A percentile compares a stretch with the other conserved stretches of the same genome.
phyloP scores from a whole-genome alignment of 2,329 filamentous ascomycete species.

The Pseudocercospora ulei region DNA sequence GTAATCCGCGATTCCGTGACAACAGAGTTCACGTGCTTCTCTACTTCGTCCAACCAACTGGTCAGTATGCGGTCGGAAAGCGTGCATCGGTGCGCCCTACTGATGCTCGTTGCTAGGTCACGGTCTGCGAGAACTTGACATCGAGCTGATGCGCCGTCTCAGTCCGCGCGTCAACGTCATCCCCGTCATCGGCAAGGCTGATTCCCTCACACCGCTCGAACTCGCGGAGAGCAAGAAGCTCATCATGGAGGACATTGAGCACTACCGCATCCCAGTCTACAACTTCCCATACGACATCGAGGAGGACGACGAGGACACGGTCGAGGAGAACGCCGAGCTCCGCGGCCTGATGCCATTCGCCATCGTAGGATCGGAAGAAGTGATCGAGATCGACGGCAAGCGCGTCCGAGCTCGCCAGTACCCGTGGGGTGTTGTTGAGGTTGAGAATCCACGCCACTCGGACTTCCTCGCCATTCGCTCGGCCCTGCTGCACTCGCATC shows the following conservation, averaged over 20 bases:
- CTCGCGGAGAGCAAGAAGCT: conserved; percentile 98
- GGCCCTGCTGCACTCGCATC: conserved; percentile 90
- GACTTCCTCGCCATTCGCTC: conserved; percentile 97
- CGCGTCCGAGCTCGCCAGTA: conserved; percentile 93
- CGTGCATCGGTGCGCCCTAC: too few species aligned
- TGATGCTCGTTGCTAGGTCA: too few species aligned
- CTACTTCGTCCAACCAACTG: conserved; percentile 98
- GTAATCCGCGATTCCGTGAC: conserved; percentile 98
- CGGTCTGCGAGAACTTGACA: conserved; percentile 95
- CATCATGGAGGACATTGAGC: conserved; percentile 99
- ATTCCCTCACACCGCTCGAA: conserved; percentile 91
- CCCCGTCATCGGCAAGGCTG: conserved; percentile 95
- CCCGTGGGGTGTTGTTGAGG: conserved; percentile 97
- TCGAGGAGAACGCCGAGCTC: conserved; percentile 97
- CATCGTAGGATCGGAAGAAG: conserved; percentile 93
- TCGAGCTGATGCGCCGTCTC: conserved; percentile 98
- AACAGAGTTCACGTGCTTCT: conserved; percentile 97
- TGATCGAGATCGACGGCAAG: conserved; percentile 85
- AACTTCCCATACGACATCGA: conserved; percentile 99
- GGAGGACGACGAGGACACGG: conserved; percentile 97
- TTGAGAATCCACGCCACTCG: conserved; percentile 97
- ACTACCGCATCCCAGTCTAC: conserved; percentile 98
- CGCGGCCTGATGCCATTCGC: conserved; percentile 97
- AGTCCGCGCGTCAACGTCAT: conserved; percentile 98
- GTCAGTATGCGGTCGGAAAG: too few species aligned